Evolutionary conservation across 164 flowering plant species (phyloP), one percentile per base, ranked within the genome.

Genomic region (Chimonanthus praecox): DNA sequence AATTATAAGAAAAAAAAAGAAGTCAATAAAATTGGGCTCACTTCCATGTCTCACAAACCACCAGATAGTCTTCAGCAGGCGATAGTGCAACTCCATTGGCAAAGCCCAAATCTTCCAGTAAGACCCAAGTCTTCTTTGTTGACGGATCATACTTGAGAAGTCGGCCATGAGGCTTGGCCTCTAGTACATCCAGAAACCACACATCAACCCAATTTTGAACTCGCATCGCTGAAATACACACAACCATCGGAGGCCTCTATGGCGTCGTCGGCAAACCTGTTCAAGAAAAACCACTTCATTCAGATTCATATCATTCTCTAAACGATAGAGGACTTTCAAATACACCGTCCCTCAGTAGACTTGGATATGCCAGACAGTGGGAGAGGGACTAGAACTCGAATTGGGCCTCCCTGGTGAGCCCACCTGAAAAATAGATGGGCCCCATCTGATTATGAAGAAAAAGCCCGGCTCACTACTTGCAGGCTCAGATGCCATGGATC

Each of bases 11-110:
- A 33, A 33, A 33, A 33, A 33, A 33, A 33, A 1, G 33, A 20
- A 20, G 33, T 33, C 0, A 33, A 33, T 33, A 33, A 20, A 33
- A 33, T 33, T 33, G 33, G 33, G 33, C 87, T 85, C 78, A 89
- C 95, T 80, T 90, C 87, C 87, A 87, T 16, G 90, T 69, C 82
- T 92, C 96, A 49, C 94, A 88, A 21, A 92, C 75, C 5, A 92
- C 75, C 46, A 92, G 75, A 79, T 78, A 91, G 71, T 87, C 85
- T 74, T 88, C 78, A 46, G 84, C 82, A 18, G 15, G 63, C 0
- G 94, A 92, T 50, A 92, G 84, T 0, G 92, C 90, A n/a, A 92
- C 93, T 1, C 96, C 96, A 78, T 90, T 92, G 20, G 96, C 81
- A 69, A 91, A 91, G 60, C 4, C 47, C 16, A 90, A 81, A 75